Conservation (phyloP, 73 alveolate species). For the Durusdinium trenchii region DNA sequence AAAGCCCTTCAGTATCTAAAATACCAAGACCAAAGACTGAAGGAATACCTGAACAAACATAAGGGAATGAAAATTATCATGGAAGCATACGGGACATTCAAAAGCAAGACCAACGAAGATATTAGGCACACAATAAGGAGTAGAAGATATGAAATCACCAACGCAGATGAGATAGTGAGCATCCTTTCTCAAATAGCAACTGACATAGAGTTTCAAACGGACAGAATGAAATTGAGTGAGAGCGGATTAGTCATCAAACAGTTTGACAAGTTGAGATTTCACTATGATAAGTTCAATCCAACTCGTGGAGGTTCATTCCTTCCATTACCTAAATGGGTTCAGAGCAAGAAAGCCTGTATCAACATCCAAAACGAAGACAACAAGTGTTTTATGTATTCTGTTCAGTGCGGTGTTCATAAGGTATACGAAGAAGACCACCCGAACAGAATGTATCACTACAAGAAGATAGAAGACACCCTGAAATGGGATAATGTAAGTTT, state of each 20-base stretch:
- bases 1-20: not conserved
- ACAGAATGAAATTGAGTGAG: not conserved
- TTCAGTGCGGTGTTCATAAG: not conserved
- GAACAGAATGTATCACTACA: not conserved
- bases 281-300: slow-evolving; percentile 27
- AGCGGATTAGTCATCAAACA: not conserved
- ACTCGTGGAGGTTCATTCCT: slow-evolving; percentile 7
- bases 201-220: slow-evolving; percentile 12
- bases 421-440: slow-evolving; percentile 14
- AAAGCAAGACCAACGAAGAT: slow-evolving; percentile 2
- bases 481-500: not conserved
- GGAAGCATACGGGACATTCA: not conserved
- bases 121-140: not conserved
- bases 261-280: not conserved
- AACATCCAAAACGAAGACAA: slow-evolving; percentile 27
- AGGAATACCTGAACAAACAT: not conserved
- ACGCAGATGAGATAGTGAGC: not conserved
- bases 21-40: not conserved
- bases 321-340: slow-evolving; percentile 16
- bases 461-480: not conserved
- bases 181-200: not conserved
- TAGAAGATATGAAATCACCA: not conserved
- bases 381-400: not conserved
- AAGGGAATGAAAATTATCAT: not conserved
- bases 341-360: slow-evolving; percentile 25